Evolutionary conservation across 352 stramenopile species (phyloP), one percentile per base, ranked within the genome.

Genomic region (Globisporangium spiculum): DNA sequence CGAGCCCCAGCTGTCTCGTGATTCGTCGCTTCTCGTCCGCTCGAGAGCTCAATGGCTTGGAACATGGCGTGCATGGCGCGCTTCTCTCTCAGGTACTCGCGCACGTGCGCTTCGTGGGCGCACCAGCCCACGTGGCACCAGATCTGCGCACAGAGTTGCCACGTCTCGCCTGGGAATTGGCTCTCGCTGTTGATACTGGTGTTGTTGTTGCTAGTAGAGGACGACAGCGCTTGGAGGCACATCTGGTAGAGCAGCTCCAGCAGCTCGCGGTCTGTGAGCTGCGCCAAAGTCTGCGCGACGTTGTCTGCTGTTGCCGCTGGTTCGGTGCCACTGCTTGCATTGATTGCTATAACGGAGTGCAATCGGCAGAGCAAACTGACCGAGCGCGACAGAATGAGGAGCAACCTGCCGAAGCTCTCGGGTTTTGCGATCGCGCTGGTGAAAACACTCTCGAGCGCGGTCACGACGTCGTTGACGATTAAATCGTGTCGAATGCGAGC

Each of bases 41-140:
- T 85, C 9, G 77, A 65, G 2, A 83, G 67, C 0, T 44, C 59
- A 41, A 89, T 64, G 26, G 80, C 77, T 70, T 86, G 69, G 57
- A 83, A 59, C 62, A 91, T 74, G 30, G 77, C 55, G 12, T 68
- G 60, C 2, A 86, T 20, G 0, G 73, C 70, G 1, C 76, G 65
- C 44, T 77, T 72, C 16, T 81, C 70, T 3, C 72, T 73, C 16
- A 92, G 63, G 60, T 83, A 88, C 16, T 36, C 48, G 20, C 74
- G 74, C 18, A 84, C 73, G 16, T 46, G 68, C 4, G 58, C 8
- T 34, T 81, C 16, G 50, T 79, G 55, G 3, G 79, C 59, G 16
- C 75, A 83, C 84, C 84, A 94, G 24, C 83, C 86, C 8, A 94
- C 66, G 61, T 94, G 84, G 46, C 83, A 92, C 74, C 83, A 90